Percentiles rank a stretch among this genome's conserved stretches.
phyloP scores from a whole-genome alignment of 2,329 filamentous ascomycete species.

The Trichoderma endophyticum region DNA sequence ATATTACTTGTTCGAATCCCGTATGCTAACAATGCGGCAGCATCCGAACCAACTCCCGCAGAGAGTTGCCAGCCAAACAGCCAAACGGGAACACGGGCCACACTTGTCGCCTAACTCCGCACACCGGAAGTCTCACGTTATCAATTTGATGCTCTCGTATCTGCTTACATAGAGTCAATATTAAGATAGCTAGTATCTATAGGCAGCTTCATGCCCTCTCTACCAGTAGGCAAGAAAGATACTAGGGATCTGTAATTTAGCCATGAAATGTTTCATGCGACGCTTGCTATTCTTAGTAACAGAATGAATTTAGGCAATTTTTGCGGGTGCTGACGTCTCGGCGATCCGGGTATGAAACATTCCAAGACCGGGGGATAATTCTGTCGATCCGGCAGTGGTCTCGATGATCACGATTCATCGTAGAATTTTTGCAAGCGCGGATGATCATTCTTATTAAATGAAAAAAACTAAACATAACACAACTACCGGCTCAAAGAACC shows the following conservation, averaged over 20 bases:
- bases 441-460: not conserved
- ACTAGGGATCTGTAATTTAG: not conserved
- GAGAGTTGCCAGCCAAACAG: too few relatives aligned
- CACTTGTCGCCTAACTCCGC: not conserved
- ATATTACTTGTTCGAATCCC: not conserved
- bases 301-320: not conserved
- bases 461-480: not conserved
- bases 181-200: not conserved
- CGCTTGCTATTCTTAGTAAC: not conserved
- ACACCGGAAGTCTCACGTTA: not conserved
- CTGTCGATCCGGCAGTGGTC: not conserved
- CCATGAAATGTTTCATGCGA: not conserved
- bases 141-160: not conserved
- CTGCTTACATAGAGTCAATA: not conserved
- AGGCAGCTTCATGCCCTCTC: not conserved
- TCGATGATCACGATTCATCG: not conserved
- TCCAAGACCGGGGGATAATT: not conserved
- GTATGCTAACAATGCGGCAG: not conserved
- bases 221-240: not conserved
- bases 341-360: not conserved
- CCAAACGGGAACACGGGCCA: not conserved
- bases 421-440: not conserved
- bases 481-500: not conserved
- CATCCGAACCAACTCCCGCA: not conserved
- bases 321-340: not conserved